phyloP scores from a whole-genome alignment of 176 grass and related monocot species.

The Zoysia japonica region DNA sequence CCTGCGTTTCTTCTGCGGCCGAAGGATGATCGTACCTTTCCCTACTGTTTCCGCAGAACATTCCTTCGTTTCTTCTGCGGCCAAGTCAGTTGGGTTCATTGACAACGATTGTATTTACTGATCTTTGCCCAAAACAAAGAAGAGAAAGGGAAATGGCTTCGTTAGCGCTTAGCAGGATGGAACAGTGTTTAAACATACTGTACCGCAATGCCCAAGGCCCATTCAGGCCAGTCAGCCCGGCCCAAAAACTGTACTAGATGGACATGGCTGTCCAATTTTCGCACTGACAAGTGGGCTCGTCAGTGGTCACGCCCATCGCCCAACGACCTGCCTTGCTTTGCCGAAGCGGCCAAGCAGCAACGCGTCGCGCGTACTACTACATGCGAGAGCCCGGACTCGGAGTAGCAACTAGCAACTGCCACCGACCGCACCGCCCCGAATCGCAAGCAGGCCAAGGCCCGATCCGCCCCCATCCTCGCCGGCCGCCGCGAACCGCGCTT shows the following conservation, averaged over 20 bases:
- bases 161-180: too few species aligned
- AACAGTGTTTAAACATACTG: background rate
- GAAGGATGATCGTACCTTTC: background rate
- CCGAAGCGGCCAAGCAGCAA: constrained; percentile 18
- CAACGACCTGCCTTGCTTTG: constrained; percentile 10
- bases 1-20: too few species aligned
- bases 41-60: background rate
- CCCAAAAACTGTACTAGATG: background rate
- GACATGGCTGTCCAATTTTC: background rate
- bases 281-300: constrained; percentile 10
- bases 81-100: background rate
- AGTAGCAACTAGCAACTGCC: background rate
- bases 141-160: background rate
- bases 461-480: constrained; percentile 6
- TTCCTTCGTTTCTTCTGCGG: background rate
- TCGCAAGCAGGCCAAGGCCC: constrained; percentile 7
- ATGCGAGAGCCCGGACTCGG: background rate
- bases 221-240: background rate
- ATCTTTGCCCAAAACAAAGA: background rate
- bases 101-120: background rate
- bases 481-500: background rate
- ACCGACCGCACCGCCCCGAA: background rate
- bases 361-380: constrained; percentile 15
- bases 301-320: background rate
- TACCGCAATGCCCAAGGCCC: background rate